Evolutionary conservation across 2,329 filamentous ascomycete species (phyloP).

Genomic region (Xylaria sp.): DNA sequence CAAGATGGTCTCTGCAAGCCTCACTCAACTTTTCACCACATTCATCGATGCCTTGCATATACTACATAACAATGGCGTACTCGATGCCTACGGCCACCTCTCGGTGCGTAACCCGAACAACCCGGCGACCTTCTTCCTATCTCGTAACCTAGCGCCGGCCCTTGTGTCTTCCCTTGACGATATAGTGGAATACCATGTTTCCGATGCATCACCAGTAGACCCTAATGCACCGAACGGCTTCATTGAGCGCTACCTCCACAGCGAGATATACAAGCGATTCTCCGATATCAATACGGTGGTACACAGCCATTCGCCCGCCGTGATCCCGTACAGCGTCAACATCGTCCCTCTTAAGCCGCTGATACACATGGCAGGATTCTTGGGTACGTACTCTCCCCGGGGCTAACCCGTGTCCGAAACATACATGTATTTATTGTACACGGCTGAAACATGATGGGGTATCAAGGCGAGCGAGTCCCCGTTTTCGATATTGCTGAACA

Average conservation of each 20-base stretch:
- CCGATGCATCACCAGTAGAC: conserved; percentile 54
- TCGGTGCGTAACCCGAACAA: conserved; percentile 61
- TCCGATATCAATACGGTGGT: conserved; percentile 28
- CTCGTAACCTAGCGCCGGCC: conserved; percentile 58
- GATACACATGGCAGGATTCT: conserved; percentile 37
- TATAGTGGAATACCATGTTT: conserved; percentile 58
- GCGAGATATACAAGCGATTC: conserved; percentile 38
- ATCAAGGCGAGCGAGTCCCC: conserved; percentile 26
- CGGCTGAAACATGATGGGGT: not conserved
- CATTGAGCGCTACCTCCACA: conserved; percentile 38
- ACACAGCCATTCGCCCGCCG: conserved; percentile 35
- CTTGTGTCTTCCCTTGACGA: conserved; percentile 56
- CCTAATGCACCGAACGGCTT: conserved; percentile 52
- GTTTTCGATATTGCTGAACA: conserved; percentile 34
- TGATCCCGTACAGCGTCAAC: conserved; percentile 31
- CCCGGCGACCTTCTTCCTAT: conserved; percentile 59
- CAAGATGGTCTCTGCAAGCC: not conserved
- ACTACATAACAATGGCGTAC: conserved; percentile 59
- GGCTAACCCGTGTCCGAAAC: not conserved
- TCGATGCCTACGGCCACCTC: conserved; percentile 66
- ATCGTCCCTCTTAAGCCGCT: conserved; percentile 29
- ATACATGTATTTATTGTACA: not conserved
- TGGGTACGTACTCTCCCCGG: conserved; percentile 19
- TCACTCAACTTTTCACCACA: conserved; percentile 11
- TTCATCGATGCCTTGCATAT: conserved; percentile 54